These are phyloP conservation scores for Penicillium coffeae DNA, from an alignment of 495 filamentous ascomycete genomes.

Conservation along the genomic window DNA sequence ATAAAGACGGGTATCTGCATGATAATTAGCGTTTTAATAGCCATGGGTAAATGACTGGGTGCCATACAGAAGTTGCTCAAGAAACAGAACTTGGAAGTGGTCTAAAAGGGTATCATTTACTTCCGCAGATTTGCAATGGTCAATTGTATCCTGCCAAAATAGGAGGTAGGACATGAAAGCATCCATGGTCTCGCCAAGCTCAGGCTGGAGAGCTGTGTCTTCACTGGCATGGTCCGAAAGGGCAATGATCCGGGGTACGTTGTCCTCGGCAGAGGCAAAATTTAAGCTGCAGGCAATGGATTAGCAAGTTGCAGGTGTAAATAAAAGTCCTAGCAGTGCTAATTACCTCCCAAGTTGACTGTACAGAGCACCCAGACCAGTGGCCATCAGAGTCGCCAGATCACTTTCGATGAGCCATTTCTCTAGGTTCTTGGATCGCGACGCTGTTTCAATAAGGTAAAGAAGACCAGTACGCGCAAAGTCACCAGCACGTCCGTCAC, in stretches of 20 bases:
- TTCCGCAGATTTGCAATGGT: constrained; percentile 88
- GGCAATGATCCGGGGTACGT: constrained; percentile 75
- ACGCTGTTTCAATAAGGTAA: constrained; percentile 92
- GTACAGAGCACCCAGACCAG: constrained; percentile 89
- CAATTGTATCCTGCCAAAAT: constrained; percentile 97
- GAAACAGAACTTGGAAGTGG: constrained; percentile 94
- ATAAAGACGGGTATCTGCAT: constrained; percentile 84
- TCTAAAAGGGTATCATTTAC: constrained; percentile 89
- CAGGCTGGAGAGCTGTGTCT: constrained; percentile 40
- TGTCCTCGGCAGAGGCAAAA: constrained; percentile 45
- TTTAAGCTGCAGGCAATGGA: too few species aligned
- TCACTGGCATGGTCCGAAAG: constrained; percentile 71
- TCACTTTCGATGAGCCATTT: constrained; percentile 97
- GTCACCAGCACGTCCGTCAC: constrained; percentile 87
- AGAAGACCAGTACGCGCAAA: constrained; percentile 95
- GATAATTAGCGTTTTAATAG: too few species aligned
- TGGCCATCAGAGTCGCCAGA: constrained; percentile 94
- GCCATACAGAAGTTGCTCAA: constrained; percentile 86
- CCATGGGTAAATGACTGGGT: background rate
- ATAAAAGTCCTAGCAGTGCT: too few species aligned
- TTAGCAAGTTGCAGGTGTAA: too few species aligned
- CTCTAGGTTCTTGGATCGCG: constrained; percentile 74
- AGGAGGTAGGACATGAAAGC: constrained; percentile 92
- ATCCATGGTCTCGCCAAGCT: constrained; percentile 73
- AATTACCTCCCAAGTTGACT: constrained; percentile 83